Evolutionary conservation across 169 alveolate species (phyloP).

Genomic region (Plasmodium cynomolgi): DNA sequence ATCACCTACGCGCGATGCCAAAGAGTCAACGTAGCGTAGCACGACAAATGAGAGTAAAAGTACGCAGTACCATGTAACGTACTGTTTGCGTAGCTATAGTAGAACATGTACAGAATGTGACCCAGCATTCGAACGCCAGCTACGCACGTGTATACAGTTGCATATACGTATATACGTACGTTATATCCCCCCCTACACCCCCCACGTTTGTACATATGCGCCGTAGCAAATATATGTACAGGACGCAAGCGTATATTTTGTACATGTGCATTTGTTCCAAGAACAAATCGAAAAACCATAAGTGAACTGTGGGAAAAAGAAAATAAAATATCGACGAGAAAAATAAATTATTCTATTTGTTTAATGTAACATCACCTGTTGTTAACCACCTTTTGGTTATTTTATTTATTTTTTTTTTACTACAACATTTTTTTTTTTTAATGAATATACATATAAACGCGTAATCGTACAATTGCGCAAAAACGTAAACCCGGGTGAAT

Average conservation of each 20-base stretch:
- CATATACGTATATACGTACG: neutral
- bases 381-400: neutral
- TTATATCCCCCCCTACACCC: neutral
- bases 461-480: neutral
- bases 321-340: neutral
- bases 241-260: neutral
- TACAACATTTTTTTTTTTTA: neutral
- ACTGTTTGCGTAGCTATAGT: neutral
- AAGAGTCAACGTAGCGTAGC: neutral
- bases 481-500: neutral
- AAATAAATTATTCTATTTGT: conserved; percentile 14
- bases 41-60: neutral
- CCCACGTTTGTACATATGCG: neutral
- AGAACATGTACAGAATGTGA: neutral
- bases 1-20: neutral
- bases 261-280: neutral
- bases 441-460: neutral
- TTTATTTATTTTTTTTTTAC: neutral
- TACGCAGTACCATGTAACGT: neutral
- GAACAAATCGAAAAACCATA: neutral
- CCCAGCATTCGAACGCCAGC: neutral
- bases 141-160: neutral
- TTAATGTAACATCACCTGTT: neutral
- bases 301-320: neutral
- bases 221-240: neutral